Evolutionary conservation across 2,329 filamentous ascomycete genomes (phyloP), one percentile per base, ranked within the genome.

Genomic region (Anthostomella pinea): DNA sequence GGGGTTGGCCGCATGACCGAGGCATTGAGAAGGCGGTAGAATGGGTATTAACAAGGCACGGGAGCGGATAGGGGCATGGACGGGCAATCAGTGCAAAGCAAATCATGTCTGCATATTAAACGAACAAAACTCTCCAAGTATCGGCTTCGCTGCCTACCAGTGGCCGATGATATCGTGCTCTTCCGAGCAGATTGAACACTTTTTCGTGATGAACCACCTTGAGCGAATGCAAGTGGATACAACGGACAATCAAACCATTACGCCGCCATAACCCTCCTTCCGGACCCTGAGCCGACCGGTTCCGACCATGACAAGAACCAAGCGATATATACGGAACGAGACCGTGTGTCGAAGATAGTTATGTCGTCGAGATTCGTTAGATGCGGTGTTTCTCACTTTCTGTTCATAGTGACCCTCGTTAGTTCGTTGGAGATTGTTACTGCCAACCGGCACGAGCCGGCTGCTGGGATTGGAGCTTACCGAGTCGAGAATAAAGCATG

Each of bases 401-500:
- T 57, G 45, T 42, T 46, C 27, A 30, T 44, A 35, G 46, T 38
- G 32, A 37, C 44, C 30, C 45, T 46, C 30, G 47, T 57, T 57
- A 56, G 54, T 48, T 44, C 32, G 41, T 24, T 43, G 34, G 33
- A 30, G n/a, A 15, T 27, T 36, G 33, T 22, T 28, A n/a, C 22
- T 35, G 33, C 17, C 27, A 33, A 35, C 35, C 31, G 35, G 30
- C 43, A 22, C 28, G 30, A 32, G 47, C 45, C 40, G 39, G 30
- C 33, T 41, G 43, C 33, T 41, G 39, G 35, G 39, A 43, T 23
- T 43, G 41, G 27, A 63, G 53, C 73, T 70, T 64, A 95, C 93
- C 93, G 63, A 98, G 85, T 75, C 93, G 81, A 42, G 88, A 94
- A 68, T 98, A 98, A 37, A 98, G 79, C 90, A 98, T 96, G 69